phyloP scores from a whole-genome alignment of 192 early-diverging fungal genomes.

The Coemansia sp. region DNA sequence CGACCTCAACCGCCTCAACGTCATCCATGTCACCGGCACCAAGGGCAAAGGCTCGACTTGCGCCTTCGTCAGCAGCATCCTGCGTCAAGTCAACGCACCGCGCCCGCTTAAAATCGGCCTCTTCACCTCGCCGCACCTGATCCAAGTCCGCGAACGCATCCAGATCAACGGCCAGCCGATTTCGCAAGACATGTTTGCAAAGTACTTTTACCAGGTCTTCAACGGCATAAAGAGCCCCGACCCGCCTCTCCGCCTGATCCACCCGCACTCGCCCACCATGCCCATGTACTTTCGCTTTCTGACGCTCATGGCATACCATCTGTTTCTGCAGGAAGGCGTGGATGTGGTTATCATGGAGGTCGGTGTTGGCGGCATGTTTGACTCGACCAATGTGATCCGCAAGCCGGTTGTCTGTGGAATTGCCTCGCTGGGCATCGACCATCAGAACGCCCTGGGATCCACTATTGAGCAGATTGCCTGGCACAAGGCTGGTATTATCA shows the following conservation, averaged over 20 bases:
- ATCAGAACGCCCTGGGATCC: slow-evolving; percentile 64
- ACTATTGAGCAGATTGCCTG: slow-evolving; percentile 76
- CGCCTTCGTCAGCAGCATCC: slow-evolving; percentile 77
- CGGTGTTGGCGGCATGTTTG: slow-evolving; percentile 82
- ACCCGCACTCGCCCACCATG: slow-evolving; percentile 21
- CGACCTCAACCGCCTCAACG: slow-evolving; percentile 73
- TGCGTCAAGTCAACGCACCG: slow-evolving; percentile 47
- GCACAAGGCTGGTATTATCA: slow-evolving; percentile 86
- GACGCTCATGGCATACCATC: slow-evolving; percentile 86
- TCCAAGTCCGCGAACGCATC: slow-evolving; percentile 91
- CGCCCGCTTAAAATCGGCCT: slow-evolving; percentile 60
- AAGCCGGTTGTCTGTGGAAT: slow-evolving; percentile 77
- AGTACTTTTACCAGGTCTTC: slow-evolving; percentile 89
- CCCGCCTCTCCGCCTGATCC: slow-evolving; percentile 28
- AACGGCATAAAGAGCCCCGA: slow-evolving; percentile 56
- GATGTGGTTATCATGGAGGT: slow-evolving; percentile 82
- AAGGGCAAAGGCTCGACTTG: slow-evolving; percentile 87
- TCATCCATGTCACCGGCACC: slow-evolving; percentile 82
- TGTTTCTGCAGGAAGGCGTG: slow-evolving; percentile 77
- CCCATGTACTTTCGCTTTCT: slow-evolving; percentile 90
- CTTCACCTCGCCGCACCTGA: slow-evolving; percentile 91
- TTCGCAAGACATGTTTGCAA: slow-evolving; percentile 66
- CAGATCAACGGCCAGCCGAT: slow-evolving; percentile 86
- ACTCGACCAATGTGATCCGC: slow-evolving; percentile 76
- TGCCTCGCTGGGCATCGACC: slow-evolving; percentile 77